A percentile compares a stretch with the other conserved stretches of the same genome.
Conservation (phyloP, 495 filamentous ascomycete genomes). For the Neurospora discreta region DNA sequence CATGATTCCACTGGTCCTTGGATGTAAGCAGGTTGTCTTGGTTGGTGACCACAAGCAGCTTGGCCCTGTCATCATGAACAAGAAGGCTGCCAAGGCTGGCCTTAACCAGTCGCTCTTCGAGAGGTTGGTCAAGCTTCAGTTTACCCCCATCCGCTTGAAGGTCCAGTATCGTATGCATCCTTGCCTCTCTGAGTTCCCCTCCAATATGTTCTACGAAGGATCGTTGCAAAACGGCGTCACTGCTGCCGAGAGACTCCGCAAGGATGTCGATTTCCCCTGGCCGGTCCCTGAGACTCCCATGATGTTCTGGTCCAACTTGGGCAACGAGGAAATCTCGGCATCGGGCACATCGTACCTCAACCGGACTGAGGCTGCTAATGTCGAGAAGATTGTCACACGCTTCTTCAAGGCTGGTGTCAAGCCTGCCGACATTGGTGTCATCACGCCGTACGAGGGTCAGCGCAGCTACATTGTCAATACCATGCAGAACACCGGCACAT, state of each 20-base stretch:
- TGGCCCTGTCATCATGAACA: slow-evolving; percentile 99
- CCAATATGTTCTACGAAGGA: slow-evolving; percentile 99
- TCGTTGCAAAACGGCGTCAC: slow-evolving; percentile 96
- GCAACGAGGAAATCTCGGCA: slow-evolving; percentile 95
- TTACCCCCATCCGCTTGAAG: slow-evolving; percentile 84
- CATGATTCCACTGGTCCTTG: slow-evolving; percentile 96
- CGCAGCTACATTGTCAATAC: slow-evolving; percentile 97
- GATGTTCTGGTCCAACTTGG: slow-evolving; percentile 99
- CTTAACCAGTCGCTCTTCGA: slow-evolving; percentile 97
- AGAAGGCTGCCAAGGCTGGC: slow-evolving; percentile 96
- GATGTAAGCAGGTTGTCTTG: slow-evolving; percentile 96
- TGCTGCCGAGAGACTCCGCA: slow-evolving; percentile 72
- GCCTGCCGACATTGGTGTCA: slow-evolving; percentile 87
- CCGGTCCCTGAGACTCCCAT: slow-evolving; percentile 88
- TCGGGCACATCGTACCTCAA: slow-evolving; percentile 98
- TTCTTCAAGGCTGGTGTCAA: slow-evolving; percentile 99
- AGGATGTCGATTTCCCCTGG: slow-evolving; percentile 98
- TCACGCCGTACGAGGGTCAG: slow-evolving; percentile 97
- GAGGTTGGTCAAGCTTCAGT: slow-evolving; percentile 86
- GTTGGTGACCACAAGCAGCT: slow-evolving; percentile 98
- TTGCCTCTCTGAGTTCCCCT: slow-evolving; percentile 94
- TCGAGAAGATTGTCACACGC: slow-evolving; percentile 94
- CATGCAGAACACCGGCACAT: slow-evolving; percentile 94
- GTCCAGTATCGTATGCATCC: slow-evolving; percentile 99
- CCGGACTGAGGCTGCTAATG: slow-evolving; percentile 90